Base-by-base conservation (phyloP, 2,329 filamentous ascomycete genomes). In the Xylaria polymorpha region DNA sequence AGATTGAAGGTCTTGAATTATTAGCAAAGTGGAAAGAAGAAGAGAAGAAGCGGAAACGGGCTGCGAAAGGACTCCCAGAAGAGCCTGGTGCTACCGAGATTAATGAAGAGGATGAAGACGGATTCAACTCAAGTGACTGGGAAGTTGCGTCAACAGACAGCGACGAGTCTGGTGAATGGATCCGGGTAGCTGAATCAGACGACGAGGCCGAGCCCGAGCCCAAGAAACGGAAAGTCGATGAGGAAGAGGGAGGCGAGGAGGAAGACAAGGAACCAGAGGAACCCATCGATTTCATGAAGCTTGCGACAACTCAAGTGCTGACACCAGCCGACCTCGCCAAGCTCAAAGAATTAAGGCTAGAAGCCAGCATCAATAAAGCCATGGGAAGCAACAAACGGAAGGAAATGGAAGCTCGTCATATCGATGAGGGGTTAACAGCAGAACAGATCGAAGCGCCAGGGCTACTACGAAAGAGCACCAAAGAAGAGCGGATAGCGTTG, bases 291-390 rank as follows among this genome's bases (percentile, higher is more conserved):
- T 87, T 90, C 73, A 90, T 91, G 14, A 94, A 90, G 75, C 88
- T 98, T 51, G 94, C 94, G n/a, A 97, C 93, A 0, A 97, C 93
- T 1, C 92, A 93, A 58, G 97, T 99, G 73, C 90, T 99, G 70
- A 99, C 96, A 0, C 96, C 96, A 0, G 96, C 96, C 14, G 96
- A 99, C 81, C 87, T 98, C n/a, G 91, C 93, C 74, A 98, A 98
- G 80, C 90, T 99, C 22, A 90, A 93, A 70, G 95, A 98, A 81
- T 90, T 99, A 29, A 92, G 93, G 56, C 85, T 92, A 59, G 85
- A 91, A 51, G 89, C 93, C 22, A 87, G 88, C 43, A 83, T 98
- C 56, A 89, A 92, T 72, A 91, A 92, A 70, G 85, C 84, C 58
- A 82, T 88, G 78, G 86, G 83, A 70, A 80, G 74, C 71, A 78